Evolutionary conservation across 2,329 filamentous ascomycete species (phyloP).

Genomic region (Talaromyces islandicus): DNA sequence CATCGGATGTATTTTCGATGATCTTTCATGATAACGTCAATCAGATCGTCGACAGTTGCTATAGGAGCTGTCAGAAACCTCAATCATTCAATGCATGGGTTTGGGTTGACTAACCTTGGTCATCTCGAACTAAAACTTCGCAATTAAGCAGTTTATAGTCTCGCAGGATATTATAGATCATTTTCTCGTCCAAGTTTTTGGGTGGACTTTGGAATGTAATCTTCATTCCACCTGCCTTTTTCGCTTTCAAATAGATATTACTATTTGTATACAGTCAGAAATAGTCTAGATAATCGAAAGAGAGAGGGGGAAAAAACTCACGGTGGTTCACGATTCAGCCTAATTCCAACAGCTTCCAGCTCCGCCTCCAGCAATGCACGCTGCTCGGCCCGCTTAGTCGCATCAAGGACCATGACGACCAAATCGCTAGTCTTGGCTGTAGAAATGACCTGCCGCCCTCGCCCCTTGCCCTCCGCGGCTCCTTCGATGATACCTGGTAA

Average conservation of each 20-base stretch:
- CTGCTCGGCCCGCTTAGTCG: constrained; percentile 94
- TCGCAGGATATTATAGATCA: constrained; percentile 93
- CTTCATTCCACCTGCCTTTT: constrained; percentile 97
- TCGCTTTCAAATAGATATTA: constrained; percentile 94
- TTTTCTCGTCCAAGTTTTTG: constrained; percentile 91
- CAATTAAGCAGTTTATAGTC: constrained; percentile 99
- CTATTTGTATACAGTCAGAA: constrained; percentile 37
- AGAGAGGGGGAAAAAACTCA: constrained; percentile 43
- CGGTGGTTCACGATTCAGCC: constrained; percentile 86
- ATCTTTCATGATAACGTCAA: constrained; percentile 99
- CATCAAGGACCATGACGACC: constrained; percentile 94
- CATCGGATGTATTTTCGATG: constrained; percentile 94
- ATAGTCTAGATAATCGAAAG: background rate
- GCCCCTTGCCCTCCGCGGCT: constrained; percentile 88
- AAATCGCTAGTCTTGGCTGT: constrained; percentile 97
- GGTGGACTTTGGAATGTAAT: constrained; percentile 90
- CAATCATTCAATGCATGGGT: constrained; percentile 7
- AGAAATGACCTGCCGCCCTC: constrained; percentile 93
- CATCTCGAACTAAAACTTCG: constrained; percentile 91
- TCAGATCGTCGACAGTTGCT: constrained; percentile 95
- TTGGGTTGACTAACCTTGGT: constrained; percentile 53
- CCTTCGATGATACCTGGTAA: constrained; percentile 97
- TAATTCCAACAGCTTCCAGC: constrained; percentile 88
- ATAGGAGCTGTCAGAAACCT: constrained; percentile 2
- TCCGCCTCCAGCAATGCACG: constrained; percentile 83